Base-by-base conservation (phyloP, 2,329 filamentous ascomycete genomes). In the Aaosphaeria arxii region DNA sequence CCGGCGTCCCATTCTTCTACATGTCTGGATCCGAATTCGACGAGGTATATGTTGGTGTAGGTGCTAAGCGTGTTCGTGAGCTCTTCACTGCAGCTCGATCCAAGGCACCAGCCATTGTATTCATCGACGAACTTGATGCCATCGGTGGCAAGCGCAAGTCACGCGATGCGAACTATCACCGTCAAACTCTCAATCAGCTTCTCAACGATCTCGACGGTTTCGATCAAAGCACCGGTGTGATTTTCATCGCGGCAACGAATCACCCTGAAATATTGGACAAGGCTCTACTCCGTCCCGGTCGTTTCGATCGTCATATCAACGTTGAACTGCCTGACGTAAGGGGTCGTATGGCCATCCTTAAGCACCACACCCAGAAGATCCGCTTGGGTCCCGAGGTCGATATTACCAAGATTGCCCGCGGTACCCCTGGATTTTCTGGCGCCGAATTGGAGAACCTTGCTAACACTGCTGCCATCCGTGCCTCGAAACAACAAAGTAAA, bases 21-120 rank as follows among this genome's bases (percentile, higher is more conserved):
- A 97, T 99, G 92, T 99, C 94, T 64, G 94, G 94, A 44, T 95
- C 90, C 49, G 94, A 99, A 70, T 99, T 99, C 66, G 94, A 99
- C 64, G 94, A 99, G 72, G 87, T 99, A 45, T 99, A 96, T 64
- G 95, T 99, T 33, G 94, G 94, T 66, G 94, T 99, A 46, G 91
- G 91, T 66, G 91, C 91, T 41, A 96, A 99, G 78, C 88, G 94
- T 64, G 92, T 99, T 43, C 89, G 94, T 50, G 94, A 96, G 53
- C 81, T 96, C n/a, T 95, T 96, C 70, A 75, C 79, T 41, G 84
- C 88, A 47, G 92, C 92, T 55, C 89, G 91, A 58, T 71, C 79
- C 55, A 96, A 97, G 75, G 86, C 91, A 3, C 92, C 92, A 29
- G 83, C 89, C 11, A 99, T 99, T 71, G 87, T 97, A 53, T 96